Evolutionary conservation across 2,329 filamentous ascomycete species (phyloP).

Genomic region (Trichophyton benhamiae): DNA sequence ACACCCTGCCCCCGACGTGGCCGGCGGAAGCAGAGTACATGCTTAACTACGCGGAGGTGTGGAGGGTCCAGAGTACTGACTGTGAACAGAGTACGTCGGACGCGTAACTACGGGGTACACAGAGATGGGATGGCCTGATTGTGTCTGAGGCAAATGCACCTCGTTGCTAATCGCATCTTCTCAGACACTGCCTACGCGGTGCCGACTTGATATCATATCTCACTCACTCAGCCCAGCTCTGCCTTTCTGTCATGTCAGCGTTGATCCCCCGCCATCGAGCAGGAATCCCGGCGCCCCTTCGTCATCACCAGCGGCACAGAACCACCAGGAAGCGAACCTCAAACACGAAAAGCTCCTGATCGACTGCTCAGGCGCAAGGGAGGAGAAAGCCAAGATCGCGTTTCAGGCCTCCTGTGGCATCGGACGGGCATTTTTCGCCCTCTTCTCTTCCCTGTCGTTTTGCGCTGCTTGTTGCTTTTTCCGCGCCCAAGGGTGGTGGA

Average conservation of each 20-base stretch:
- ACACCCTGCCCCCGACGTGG: neutral
- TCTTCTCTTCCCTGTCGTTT: neutral
- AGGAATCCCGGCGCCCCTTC: neutral
- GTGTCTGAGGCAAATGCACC: neutral
- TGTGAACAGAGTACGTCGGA: neutral
- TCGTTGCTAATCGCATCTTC: neutral
- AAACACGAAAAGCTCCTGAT: constrained; percentile 3
- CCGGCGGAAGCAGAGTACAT: neutral
- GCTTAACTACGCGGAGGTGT: neutral
- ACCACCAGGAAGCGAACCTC: neutral
- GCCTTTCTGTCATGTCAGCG: neutral
- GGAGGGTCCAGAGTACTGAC: neutral
- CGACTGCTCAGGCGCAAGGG: neutral
- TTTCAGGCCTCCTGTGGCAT: neutral
- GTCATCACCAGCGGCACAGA: neutral
- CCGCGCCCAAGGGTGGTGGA: neutral
- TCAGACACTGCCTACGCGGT: neutral
- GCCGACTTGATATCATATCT: neutral
- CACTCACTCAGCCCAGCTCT: neutral
- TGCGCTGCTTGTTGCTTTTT: neutral
- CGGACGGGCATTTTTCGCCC: neutral
- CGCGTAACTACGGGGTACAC: too few species aligned
- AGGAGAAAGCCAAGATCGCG: neutral
- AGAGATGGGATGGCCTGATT: too few species aligned
- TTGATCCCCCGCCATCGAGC: neutral